phyloP scores from a whole-genome alignment of 2,329 filamentous ascomycete genomes.

The Cytospora schulzeri region DNA sequence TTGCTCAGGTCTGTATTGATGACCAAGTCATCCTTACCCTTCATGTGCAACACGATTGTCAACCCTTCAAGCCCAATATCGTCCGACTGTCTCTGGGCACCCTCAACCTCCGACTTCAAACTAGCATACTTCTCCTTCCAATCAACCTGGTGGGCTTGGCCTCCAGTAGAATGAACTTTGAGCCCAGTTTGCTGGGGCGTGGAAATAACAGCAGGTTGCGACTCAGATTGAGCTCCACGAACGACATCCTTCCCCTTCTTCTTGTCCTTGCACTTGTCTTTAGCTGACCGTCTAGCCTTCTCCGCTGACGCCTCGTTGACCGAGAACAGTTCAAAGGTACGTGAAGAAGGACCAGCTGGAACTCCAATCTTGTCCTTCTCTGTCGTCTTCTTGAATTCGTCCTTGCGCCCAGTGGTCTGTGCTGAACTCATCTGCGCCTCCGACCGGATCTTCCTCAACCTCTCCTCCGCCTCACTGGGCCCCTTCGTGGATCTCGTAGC shows the following conservation, averaged over 20 bases:
- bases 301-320: background rate
- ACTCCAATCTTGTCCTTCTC: background rate
- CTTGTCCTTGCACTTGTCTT: slow-evolving; percentile 6
- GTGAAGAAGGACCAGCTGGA: background rate
- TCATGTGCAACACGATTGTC: slow-evolving; percentile 54
- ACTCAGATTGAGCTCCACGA: background rate
- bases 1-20: slow-evolving; percentile 51
- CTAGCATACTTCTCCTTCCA: slow-evolving; percentile 47
- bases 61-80: slow-evolving; percentile 50
- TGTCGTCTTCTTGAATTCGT: slow-evolving; percentile 1
- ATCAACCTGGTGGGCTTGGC: slow-evolving; percentile 43
- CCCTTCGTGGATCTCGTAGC: background rate
- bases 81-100: slow-evolving; percentile 29
- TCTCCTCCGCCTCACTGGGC: background rate
- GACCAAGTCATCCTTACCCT: slow-evolving; percentile 52
- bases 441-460: slow-evolving; percentile 5
- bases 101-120: slow-evolving; percentile 42
- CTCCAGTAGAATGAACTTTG: background rate
- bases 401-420: slow-evolving; percentile 1
- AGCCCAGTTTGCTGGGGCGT: background rate
- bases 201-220: background rate
- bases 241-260: background rate
- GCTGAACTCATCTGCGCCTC: background rate
- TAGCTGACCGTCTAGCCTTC: background rate
- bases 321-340: background rate